A percentile compares a stretch with the other conserved stretches of the same genome.
These are phyloP conservation scores for Tulasnella sp. DNA, from an alignment of 768 basidiomycete species.

Conservation along the genomic window DNA sequence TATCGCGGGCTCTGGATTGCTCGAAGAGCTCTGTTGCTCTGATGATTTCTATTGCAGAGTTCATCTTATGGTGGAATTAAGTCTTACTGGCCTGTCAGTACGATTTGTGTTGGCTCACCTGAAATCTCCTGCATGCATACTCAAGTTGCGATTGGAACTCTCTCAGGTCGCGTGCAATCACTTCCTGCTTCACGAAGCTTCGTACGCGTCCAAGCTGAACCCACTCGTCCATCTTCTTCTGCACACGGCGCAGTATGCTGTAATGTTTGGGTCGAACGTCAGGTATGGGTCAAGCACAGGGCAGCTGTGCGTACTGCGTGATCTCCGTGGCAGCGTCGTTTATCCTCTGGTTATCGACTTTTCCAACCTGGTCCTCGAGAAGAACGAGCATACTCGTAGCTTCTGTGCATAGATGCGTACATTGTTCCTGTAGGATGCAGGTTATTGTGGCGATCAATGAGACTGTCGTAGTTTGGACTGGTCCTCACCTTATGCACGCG, in stretches of 20 bases:
- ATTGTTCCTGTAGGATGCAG: slow-evolving; percentile 1
- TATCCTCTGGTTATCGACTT: not conserved
- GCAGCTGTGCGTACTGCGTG: not conserved
- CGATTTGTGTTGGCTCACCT: not conserved
- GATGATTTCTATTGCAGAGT: not conserved
- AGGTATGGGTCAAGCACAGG: not conserved
- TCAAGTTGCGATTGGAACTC: not conserved
- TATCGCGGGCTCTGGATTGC: slow-evolving; percentile 2
- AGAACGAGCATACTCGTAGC: not conserved
- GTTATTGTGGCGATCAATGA: not conserved
- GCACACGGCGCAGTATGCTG: not conserved
- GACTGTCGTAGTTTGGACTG: not conserved
- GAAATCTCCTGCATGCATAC: not conserved
- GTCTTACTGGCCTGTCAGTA: not conserved
- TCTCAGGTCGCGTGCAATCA: not conserved
- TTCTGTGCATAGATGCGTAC: not conserved
- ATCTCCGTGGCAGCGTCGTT: slow-evolving; percentile 4
- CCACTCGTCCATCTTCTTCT: slow-evolving; percentile 8
- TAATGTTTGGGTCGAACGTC: not conserved
- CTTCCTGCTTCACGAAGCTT: slow-evolving; percentile 5
- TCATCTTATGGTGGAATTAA: not conserved
- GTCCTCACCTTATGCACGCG: not conserved
- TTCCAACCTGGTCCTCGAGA: not conserved
- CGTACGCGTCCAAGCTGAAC: not conserved
- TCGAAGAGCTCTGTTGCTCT: not conserved